Conservation (phyloP, 2,329 filamentous ascomycete genomes). For the Cryphonectria japonica region DNA sequence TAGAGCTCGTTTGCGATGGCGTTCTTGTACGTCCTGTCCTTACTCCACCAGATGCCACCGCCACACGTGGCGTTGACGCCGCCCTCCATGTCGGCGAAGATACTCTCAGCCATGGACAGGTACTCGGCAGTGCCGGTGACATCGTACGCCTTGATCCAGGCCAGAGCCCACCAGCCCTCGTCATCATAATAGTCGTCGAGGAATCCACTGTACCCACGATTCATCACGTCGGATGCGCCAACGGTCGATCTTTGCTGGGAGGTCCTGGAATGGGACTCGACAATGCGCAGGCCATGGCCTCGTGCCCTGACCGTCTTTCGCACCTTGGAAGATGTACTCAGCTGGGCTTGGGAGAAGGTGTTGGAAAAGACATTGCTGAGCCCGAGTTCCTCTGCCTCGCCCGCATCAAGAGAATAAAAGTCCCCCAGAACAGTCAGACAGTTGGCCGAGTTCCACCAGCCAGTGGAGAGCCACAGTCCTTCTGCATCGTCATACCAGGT, state of each 20-base stretch:
- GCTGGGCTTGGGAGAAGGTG: conserved; percentile 52
- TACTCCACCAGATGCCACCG: conserved; percentile 63
- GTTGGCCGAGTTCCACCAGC: conserved; percentile 79
- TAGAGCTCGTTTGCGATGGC: conserved; percentile 62
- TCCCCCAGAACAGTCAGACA: conserved; percentile 65
- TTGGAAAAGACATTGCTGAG: conserved; percentile 47
- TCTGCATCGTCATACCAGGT: conserved; percentile 62
- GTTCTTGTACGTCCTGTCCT: conserved; percentile 53
- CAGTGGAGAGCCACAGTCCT: conserved; percentile 65
- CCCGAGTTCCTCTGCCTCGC: conserved; percentile 42
- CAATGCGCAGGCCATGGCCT: conserved; percentile 39
- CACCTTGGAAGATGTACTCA: conserved; percentile 39
- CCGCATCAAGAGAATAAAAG: conserved; percentile 44
- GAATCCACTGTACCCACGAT: conserved; percentile 49
- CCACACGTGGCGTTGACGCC: conserved; percentile 51
- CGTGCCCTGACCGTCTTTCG: conserved; percentile 41
- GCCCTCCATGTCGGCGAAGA: conserved; percentile 59
- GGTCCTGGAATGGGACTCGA: conserved; percentile 44
- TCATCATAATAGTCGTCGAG: conserved; percentile 64
- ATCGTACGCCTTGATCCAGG: conserved; percentile 59
- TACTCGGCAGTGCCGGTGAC: conserved; percentile 51
- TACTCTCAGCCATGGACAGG: conserved; percentile 53
- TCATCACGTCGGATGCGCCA: conserved; percentile 33
- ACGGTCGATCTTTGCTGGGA: conserved; percentile 1
- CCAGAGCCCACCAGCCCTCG: conserved; percentile 66